Conservation (phyloP, 441 rosid genomes). For the Pelargonium cotyledonis region DNA sequence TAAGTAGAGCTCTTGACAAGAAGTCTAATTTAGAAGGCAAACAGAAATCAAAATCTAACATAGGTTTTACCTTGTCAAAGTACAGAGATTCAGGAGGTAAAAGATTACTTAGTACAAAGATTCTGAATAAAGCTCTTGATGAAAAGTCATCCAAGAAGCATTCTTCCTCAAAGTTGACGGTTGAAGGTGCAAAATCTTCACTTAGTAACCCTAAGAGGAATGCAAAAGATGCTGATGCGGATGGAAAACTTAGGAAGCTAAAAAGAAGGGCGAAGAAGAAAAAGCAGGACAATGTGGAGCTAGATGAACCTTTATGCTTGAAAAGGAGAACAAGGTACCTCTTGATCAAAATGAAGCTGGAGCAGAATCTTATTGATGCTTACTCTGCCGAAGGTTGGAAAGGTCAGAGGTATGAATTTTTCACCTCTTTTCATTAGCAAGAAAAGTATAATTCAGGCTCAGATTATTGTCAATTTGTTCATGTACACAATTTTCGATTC, state of each 20-base stretch:
- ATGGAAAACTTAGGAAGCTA: conserved; percentile 29
- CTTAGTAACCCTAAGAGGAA: conserved; percentile 14
- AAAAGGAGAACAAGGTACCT: conserved; percentile 84
- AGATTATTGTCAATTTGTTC: background rate
- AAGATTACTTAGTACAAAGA: conserved; percentile 8
- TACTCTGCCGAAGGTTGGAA: conserved; percentile 98
- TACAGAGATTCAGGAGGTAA: conserved; percentile 10
- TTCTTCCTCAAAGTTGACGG: conserved; percentile 19
- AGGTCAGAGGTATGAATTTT: conserved; percentile 74
- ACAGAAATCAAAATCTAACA: conserved; percentile 31
- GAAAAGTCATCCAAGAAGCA: conserved; percentile 22
- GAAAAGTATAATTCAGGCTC: background rate
- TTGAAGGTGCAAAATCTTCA: conserved; percentile 19
- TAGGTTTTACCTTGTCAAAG: conserved; percentile 31
- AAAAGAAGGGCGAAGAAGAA: conserved; percentile 48
- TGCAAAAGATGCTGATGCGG: conserved; percentile 24
- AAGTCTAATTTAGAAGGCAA: conserved; percentile 14
- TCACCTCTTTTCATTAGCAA: background rate
- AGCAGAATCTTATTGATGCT: conserved; percentile 97
- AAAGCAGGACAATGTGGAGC: conserved; percentile 41
- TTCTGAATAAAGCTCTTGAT: conserved; percentile 24
- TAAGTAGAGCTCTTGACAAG: background rate
- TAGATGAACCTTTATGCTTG: conserved; percentile 72
- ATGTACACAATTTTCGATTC: background rate
- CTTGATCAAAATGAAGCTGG: conserved; percentile 86